Conservation (phyloP, 805 yeast genomes). For the Candida awuae region DNA sequence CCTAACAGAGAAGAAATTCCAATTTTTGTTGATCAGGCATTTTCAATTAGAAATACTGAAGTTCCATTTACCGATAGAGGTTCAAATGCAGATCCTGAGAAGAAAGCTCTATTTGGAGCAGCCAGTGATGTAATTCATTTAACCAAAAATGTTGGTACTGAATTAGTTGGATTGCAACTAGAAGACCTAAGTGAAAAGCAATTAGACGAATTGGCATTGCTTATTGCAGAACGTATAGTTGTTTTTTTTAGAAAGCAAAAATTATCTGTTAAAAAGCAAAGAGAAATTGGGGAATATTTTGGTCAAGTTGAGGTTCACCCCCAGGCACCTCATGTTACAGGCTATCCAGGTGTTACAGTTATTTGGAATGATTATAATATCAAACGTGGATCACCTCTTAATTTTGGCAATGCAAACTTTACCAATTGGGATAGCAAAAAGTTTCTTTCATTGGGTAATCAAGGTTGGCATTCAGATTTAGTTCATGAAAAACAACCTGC, state of each 20-base stretch:
- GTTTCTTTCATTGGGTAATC: conserved; percentile 15
- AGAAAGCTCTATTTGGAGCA: conserved; percentile 34
- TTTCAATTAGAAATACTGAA: conserved; percentile 28
- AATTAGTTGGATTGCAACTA: conserved; percentile 40
- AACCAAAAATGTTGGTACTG: conserved; percentile 43
- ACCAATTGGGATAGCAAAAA: conserved; percentile 15
- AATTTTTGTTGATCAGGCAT: conserved; percentile 35
- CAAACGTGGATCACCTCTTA: conserved; percentile 18
- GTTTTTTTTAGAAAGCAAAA: conserved; percentile 46
- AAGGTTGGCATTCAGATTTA: conserved; percentile 42
- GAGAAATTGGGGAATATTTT: conserved; percentile 37
- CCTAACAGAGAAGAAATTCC: conserved; percentile 30
- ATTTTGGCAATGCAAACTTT: conserved; percentile 15
- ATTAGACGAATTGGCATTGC: conserved; percentile 39
- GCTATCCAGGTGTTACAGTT: conserved; percentile 32
- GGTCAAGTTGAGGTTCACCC: conserved; percentile 38
- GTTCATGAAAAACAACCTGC: conserved; percentile 52
- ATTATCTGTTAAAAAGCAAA: conserved; percentile 35
- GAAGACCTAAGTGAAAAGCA: conserved; percentile 35
- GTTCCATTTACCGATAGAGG: conserved; percentile 30
- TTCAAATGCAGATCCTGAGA: conserved; percentile 32
- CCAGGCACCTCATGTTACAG: conserved; percentile 29
- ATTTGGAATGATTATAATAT: conserved; percentile 35
- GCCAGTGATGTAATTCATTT: conserved; percentile 35
- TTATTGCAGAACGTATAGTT: conserved; percentile 41